Percentiles rank a stretch among this genome's conserved stretches.
phyloP scores from a whole-genome alignment of 2,329 filamentous ascomycete genomes.

The Stenocarpella maydis region DNA sequence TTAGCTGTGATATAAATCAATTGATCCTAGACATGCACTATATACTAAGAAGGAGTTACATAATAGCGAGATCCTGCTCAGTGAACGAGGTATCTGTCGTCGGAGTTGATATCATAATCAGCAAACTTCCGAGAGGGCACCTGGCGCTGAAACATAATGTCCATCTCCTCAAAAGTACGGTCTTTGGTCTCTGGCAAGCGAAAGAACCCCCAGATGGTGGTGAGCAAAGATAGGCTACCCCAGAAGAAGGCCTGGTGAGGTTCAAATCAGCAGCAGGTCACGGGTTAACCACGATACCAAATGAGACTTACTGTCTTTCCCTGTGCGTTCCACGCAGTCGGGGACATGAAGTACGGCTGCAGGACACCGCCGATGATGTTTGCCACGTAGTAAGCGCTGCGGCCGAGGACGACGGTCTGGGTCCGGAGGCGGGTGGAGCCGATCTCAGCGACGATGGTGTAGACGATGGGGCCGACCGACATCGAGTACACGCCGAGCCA shows the following conservation, averaged over 20 bases:
- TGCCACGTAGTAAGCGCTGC: slow-evolving; percentile 51
- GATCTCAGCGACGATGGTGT: slow-evolving; percentile 55
- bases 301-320: slow-evolving; percentile 47
- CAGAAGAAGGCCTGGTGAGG: slow-evolving; percentile 51
- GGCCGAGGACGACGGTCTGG: slow-evolving; percentile 55
- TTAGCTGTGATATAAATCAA: too few species aligned
- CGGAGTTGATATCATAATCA: slow-evolving; percentile 38
- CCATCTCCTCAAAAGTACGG: slow-evolving; percentile 55
- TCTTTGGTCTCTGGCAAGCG: slow-evolving; percentile 55
- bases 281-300: fast-evolving
- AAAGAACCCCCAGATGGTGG: slow-evolving; percentile 52
- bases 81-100: slow-evolving; percentile 29
- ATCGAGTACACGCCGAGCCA: slow-evolving; percentile 55
- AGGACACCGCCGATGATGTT: slow-evolving; percentile 52
- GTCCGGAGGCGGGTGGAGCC: slow-evolving; percentile 55
- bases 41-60: too few species aligned
- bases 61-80: too few species aligned
- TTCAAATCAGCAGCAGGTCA: background rate
- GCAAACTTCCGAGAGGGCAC: slow-evolving; percentile 47
- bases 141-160: slow-evolving; percentile 48
- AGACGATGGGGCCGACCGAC: slow-evolving; percentile 54
- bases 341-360: slow-evolving; percentile 49
- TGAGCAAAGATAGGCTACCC: slow-evolving; percentile 48
- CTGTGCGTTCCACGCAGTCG: slow-evolving; percentile 50
- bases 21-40: too few species aligned